Evolutionary conservation across 805 yeast genomes (phyloP).

Genomic region (Myxozyma neotropica): DNA sequence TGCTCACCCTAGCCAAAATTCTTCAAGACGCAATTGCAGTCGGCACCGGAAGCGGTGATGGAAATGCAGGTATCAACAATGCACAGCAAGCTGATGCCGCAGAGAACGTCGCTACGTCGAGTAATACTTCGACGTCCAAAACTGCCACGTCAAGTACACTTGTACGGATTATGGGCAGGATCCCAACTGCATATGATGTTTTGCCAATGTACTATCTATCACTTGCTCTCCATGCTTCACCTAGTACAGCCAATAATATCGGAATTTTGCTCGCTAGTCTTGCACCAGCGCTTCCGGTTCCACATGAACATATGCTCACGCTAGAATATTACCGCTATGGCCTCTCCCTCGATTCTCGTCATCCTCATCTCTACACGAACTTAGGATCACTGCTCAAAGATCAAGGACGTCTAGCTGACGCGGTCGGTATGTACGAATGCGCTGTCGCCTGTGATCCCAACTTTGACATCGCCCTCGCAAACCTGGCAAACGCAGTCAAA

Average conservation of each 20-base stretch:
- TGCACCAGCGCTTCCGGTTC: slow-evolving; percentile 26
- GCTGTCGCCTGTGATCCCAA: slow-evolving; percentile 41
- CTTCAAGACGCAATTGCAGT: slow-evolving; percentile 42
- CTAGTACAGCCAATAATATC: slow-evolving; percentile 43
- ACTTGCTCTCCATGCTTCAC: slow-evolving; percentile 39
- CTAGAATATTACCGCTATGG: slow-evolving; percentile 40
- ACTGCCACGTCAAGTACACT: slow-evolving; percentile 24
- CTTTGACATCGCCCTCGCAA: slow-evolving; percentile 42
- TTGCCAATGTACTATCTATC: slow-evolving; percentile 40
- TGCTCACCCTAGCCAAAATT: slow-evolving; percentile 42
- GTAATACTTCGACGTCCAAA: slow-evolving; percentile 3
- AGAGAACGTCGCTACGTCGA: not conserved
- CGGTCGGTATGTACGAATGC: slow-evolving; percentile 39
- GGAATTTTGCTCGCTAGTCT: slow-evolving; percentile 41
- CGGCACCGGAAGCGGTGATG: slow-evolving; percentile 29
- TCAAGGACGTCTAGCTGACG: slow-evolving; percentile 39
- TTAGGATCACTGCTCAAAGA: slow-evolving; percentile 42
- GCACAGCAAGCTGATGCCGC: not conserved
- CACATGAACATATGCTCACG: slow-evolving; percentile 36
- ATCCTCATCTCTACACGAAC: slow-evolving; percentile 43
- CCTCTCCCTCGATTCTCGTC: slow-evolving; percentile 40
- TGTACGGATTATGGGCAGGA: slow-evolving; percentile 35
- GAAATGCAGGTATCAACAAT: not conserved
- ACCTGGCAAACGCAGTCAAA: slow-evolving; percentile 41
- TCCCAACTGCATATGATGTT: slow-evolving; percentile 39